These are phyloP conservation scores for Mychonastes homosphaera DNA, from an alignment of 139 green algal genomes.

Conservation along the genomic window DNA sequence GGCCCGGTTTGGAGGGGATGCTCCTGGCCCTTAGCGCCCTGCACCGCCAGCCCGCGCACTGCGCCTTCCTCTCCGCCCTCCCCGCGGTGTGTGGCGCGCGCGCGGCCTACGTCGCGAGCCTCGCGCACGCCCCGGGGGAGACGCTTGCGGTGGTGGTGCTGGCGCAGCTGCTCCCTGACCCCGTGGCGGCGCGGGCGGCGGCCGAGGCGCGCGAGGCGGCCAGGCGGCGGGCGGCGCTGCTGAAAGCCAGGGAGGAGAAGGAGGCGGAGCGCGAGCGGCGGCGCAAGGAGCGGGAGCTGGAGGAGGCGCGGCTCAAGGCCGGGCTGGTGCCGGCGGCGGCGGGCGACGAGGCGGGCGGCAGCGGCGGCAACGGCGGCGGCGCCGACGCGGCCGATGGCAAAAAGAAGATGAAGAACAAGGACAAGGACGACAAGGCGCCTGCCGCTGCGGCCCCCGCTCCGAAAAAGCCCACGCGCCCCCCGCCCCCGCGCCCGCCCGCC, in stretches of 20 bases:
- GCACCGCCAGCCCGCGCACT: conserved; percentile 28
- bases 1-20: conserved; percentile 32
- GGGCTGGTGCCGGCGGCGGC: too few species aligned
- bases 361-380: neutral
- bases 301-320: neutral
- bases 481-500: neutral
- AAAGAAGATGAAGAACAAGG: neutral
- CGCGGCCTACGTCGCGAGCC: conserved; percentile 20
- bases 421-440: neutral
- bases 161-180: conserved; percentile 11
- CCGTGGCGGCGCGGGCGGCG: too few species aligned
- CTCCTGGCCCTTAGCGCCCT: conserved; percentile 35
- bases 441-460: neutral
- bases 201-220: too few species aligned
- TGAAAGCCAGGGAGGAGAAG: too few species aligned
- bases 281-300: neutral
- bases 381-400: neutral
- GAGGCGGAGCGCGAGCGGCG: too few species aligned
- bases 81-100: conserved; percentile 29
- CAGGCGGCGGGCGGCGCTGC: too few species aligned
- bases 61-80: conserved; percentile 21
- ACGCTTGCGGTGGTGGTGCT: conserved; percentile 13
- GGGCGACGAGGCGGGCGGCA: neutral
- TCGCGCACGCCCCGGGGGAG: conserved; percentile 1
- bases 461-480: neutral